Evolutionary conservation across 352 stramenopile genomes (phyloP), one percentile per base, ranked within the genome.

Genomic region (Globisporangium nagaii): DNA sequence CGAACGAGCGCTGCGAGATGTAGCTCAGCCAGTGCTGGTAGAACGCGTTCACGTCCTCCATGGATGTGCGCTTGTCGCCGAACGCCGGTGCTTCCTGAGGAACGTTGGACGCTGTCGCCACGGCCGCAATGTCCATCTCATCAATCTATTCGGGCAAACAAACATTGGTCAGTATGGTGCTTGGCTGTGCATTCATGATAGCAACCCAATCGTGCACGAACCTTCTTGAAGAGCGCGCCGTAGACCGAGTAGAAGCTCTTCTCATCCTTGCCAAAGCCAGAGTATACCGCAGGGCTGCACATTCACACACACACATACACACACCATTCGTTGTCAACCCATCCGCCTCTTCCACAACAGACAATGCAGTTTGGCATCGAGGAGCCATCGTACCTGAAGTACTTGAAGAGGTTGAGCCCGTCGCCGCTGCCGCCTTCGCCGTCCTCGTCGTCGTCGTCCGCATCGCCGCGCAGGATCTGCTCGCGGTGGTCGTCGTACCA

Each of bases 401-500:
- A 94, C 46, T 71, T 73, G 64, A 88, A 90, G 35, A 94, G 51
- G 28, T 94, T 81, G 27, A 92, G 53, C 5, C 79, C 75, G 42
- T 86, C 70, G 37, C 74, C 68, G 8, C 59, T 60, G 27, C 47
- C 60, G 11, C 55, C 69, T 3, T 70, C 71, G 15, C 61, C 66
- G n/a, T 39, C 62, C 11, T 56, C 69, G 1, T 66, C 65, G 27
- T 60, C 66, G 2, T 63, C 56, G 47, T 60, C 70, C 36, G 79
- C 79, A 49, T 74, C 82, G 22, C 79, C 74, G n/a, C 81, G 80
- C 34, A 93, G 65, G 68, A 95, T 88, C 62, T 93, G 82, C 37
- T 95, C 84, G 41, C 84, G 78, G 53, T 95, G 84, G 27, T 95
- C 80, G 62, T 95, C 84, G 68, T 95, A 95, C 84, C 84, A 95